Conservation (phyloP, 805 yeast genomes). For the Kazachstania martiniae region DNA sequence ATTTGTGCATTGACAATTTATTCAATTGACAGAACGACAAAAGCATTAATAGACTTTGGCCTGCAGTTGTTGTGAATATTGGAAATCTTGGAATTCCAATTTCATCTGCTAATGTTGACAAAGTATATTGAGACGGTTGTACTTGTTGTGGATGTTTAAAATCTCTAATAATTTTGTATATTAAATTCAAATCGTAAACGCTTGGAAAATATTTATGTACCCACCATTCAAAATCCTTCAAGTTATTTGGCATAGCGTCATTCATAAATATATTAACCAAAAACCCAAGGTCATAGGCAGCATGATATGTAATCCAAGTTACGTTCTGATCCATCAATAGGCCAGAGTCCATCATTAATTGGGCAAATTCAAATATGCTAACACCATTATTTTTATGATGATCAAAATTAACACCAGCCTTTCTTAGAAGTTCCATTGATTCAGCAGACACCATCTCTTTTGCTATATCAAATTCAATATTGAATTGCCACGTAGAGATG, state of each 20-base stretch:
- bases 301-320: constrained; percentile 87
- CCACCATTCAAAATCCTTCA: constrained; percentile 66
- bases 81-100: constrained; percentile 51
- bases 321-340: constrained; percentile 54
- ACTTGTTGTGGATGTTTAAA: constrained; percentile 15
- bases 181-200: constrained; percentile 67
- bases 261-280: constrained; percentile 67
- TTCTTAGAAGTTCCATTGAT: constrained; percentile 65
- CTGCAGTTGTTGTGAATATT: constrained; percentile 49
- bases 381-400: constrained; percentile 70
- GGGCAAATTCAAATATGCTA: constrained; percentile 70
- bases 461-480: constrained; percentile 68
- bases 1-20: constrained; percentile 25
- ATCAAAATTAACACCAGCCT: constrained; percentile 74
- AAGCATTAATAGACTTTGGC: constrained; percentile 50
- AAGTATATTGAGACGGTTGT: constrained; percentile 13
- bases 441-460: constrained; percentile 82
- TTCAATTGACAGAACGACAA: constrained; percentile 53
- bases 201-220: constrained; percentile 66
- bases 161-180: constrained; percentile 29
- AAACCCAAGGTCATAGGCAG: constrained; percentile 92
- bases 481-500: constrained; percentile 91
- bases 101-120: constrained; percentile 62
- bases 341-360: constrained; percentile 76
- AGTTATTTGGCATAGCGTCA: constrained; percentile 67